Evolutionary conservation across 177 flowering plant genomes (phyloP).

Genomic region (Tripterygium wilfordii): DNA sequence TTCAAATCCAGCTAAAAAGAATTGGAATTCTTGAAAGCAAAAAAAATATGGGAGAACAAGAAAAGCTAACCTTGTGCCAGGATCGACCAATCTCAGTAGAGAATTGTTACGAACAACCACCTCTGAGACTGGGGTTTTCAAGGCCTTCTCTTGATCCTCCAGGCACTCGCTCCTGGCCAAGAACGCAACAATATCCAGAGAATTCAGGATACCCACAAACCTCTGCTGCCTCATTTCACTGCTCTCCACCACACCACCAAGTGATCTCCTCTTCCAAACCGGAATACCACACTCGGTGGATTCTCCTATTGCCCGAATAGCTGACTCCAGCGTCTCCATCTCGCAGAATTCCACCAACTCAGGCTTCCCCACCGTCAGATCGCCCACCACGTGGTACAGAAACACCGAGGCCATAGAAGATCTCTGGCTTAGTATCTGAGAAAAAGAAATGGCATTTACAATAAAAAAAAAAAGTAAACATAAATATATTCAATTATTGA

Average conservation of each 20-base stretch:
- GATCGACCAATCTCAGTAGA: constrained; percentile 34
- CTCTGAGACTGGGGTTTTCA: constrained; percentile 66
- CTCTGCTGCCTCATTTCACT: constrained; percentile 73
- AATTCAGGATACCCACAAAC: constrained; percentile 83
- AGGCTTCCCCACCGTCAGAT: constrained; percentile 95
- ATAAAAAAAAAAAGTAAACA: too few relatives aligned
- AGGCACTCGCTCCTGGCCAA: constrained; percentile 57
- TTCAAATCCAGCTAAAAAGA: too few relatives aligned
- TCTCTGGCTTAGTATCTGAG: background rate
- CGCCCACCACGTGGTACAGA: constrained; percentile 86
- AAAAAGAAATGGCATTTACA: background rate
- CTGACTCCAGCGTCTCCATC: constrained; percentile 75
- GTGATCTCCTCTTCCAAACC: constrained; percentile 21
- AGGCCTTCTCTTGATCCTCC: constrained; percentile 72
- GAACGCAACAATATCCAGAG: constrained; percentile 81
- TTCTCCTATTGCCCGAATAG: constrained; percentile 72
- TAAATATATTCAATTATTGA: too few relatives aligned
- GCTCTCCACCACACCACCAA: background rate
- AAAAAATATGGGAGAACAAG: too few relatives aligned
- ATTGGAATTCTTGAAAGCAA: too few relatives aligned
- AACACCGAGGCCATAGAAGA: constrained; percentile 17
- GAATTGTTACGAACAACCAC: constrained; percentile 43
- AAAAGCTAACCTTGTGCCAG: constrained; percentile 36
- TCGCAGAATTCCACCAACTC: constrained; percentile 78
- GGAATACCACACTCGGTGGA: constrained; percentile 83